Percentiles rank a stretch among this genome's conserved stretches.
Conservation (phyloP, 1,284 basidiomycete genomes). For the Singerocomus inundabilis region DNA sequence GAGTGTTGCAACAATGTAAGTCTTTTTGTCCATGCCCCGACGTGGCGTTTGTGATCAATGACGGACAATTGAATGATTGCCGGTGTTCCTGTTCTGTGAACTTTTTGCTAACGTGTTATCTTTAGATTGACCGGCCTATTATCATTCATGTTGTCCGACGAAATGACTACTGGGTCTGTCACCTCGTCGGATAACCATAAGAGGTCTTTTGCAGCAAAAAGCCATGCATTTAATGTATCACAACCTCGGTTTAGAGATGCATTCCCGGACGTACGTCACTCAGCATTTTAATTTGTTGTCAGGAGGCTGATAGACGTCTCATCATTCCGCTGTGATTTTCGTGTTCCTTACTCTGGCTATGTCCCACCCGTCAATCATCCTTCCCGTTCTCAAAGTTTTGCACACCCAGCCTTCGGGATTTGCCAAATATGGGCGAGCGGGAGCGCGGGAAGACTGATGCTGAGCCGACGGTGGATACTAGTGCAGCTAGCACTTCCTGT, state of each 20-base stretch:
- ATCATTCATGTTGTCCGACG: constrained; percentile 95
- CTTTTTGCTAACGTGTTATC: constrained; percentile 12
- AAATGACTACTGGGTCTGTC: constrained; percentile 94
- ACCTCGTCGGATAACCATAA: constrained; percentile 82
- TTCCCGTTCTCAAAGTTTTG: constrained; percentile 55
- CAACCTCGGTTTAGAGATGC: constrained; percentile 83
- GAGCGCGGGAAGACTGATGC: constrained; percentile 54
- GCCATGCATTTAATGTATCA: constrained; percentile 82
- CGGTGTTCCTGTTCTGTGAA: constrained; percentile 4
- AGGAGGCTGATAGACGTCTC: constrained; percentile 22
- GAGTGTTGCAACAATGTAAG: constrained; percentile 90
- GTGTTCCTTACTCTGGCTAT: constrained; percentile 18
- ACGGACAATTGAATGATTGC: constrained; percentile 17
- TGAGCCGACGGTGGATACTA: constrained; percentile 15
- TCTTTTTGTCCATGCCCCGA: constrained; percentile 19
- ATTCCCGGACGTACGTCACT: constrained; percentile 73
- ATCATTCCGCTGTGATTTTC: constrained; percentile 22
- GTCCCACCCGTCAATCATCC: constrained; percentile 19
- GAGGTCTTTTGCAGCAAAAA: constrained; percentile 70
- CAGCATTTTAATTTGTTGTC: constrained; percentile 12
- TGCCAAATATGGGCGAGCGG: constrained; percentile 87
- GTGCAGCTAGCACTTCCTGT: constrained; percentile 16
- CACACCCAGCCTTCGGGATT: constrained; percentile 59
- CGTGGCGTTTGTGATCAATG: constrained; percentile 8
- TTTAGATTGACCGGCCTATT: constrained; percentile 88